A percentile compares a stretch with the other conserved stretches of the same genome.
Conservation (phyloP, 768 basidiomycete species). For the Tricholoma hemisulphureum region DNA sequence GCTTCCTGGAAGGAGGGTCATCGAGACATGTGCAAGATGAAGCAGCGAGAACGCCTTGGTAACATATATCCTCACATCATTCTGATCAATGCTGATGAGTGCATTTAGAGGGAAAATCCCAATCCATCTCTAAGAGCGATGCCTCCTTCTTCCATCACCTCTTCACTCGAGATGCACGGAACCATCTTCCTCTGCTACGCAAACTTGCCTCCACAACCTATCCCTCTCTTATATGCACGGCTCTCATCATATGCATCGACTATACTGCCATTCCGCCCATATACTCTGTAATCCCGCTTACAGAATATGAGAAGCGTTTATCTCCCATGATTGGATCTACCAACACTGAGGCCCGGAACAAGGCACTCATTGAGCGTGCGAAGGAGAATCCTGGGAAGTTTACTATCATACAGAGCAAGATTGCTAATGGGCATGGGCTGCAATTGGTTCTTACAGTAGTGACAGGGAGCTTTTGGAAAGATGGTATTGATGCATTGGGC, state of each 20-base stretch:
- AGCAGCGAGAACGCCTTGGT: slow-evolving; percentile 37
- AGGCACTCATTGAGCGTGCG: slow-evolving; percentile 36
- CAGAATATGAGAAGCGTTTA: slow-evolving; percentile 20
- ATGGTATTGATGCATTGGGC: not conserved
- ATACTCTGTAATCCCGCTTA: slow-evolving; percentile 27
- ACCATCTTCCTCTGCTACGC: slow-evolving; percentile 25
- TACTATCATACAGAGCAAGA: slow-evolving; percentile 33
- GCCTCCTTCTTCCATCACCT: slow-evolving; percentile 34
- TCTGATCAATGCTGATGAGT: not conserved
- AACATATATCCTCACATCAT: not conserved
- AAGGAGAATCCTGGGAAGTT: slow-evolving; percentile 30
- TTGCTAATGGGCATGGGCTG: slow-evolving; percentile 27
- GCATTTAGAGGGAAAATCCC: slow-evolving; percentile 27
- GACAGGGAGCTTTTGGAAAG: slow-evolving; percentile 30
- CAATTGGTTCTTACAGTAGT: slow-evolving; percentile 33
- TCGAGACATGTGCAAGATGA: slow-evolving; percentile 35
- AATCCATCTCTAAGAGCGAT: slow-evolving; percentile 33
- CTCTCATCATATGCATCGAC: slow-evolving; percentile 34
- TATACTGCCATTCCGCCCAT: slow-evolving; percentile 29
- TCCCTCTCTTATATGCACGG: slow-evolving; percentile 20
- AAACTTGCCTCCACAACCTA: slow-evolving; percentile 23
- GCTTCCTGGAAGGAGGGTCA: slow-evolving; percentile 38
- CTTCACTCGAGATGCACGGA: slow-evolving; percentile 32
- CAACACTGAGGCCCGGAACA: slow-evolving; percentile 35
- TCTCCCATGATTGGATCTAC: slow-evolving; percentile 15